Base-by-base conservation (phyloP, 2,329 filamentous ascomycete species). In the Penicillium hordei region DNA sequence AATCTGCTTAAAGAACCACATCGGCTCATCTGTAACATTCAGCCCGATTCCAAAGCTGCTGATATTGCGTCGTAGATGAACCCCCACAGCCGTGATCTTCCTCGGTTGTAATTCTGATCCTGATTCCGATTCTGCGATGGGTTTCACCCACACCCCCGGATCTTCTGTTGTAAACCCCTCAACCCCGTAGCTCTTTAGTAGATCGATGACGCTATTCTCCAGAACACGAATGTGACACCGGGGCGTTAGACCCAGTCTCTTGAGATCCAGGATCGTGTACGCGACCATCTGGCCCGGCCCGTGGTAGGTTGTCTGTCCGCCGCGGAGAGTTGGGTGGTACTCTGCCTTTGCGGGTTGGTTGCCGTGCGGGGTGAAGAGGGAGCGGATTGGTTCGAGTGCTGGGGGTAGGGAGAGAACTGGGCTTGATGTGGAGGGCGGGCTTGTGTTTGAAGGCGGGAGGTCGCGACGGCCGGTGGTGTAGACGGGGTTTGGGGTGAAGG, bases 221-320 rank as follows among this genome's bases (percentile, higher is more conserved):
- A 99, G 82, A 33, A 92, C 75, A 36, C 86, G 82, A 6, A 96
- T 89, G 75, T 96, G 96, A 60, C 84, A 85, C 19, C 90, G 81
- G 13, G 94, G 88, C 5, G 84, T 87, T 21, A 94, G 78, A 0
- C 78, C 76, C 63, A 91, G 83, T 12, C 83, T 81, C 54, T 85
- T 85, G 56, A 97, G 82, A 73, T 96, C 91, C n/a, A 96, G 73
- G 50, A 97, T 85, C 3, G 93, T 91, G 80, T 96, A 99, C n/a
- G 93, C 86, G 36, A 97, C 90, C 48, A 96, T 78, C 73, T 99
- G 94, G 0, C 93, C 93, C 0, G 93, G 94, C 0, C 93, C 94
- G 72, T 99, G 94, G 78, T 96, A 97, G 3, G 94, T 97, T 0
- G 91, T 93, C 64, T 96, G 86, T 0, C 94, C 94, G 60, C 94